phyloP scores from a whole-genome alignment of 306 rosid genomes.

The Glycine latifolia region DNA sequence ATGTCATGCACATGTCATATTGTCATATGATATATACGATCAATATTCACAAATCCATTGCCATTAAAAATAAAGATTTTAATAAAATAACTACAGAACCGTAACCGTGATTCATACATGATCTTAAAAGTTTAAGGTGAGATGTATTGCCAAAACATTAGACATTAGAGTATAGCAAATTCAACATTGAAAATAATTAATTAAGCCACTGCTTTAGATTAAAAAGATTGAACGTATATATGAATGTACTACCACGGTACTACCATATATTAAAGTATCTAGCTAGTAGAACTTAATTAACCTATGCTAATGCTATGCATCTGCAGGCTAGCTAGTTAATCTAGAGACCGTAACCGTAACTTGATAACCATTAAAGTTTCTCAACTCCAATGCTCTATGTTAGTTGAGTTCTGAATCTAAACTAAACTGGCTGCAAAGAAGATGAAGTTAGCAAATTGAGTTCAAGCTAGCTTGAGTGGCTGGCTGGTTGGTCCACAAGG shows the following conservation, averaged over 20 bases:
- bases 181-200: too few relatives aligned
- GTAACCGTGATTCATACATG: too few relatives aligned
- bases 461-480: not conserved
- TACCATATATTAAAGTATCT: not conserved
- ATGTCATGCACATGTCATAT: not conserved
- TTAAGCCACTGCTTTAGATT: not conserved
- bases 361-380: conserved; percentile 39
- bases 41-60: not conserved
- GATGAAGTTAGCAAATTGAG: not conserved
- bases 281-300: not conserved
- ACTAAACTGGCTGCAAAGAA: not conserved
- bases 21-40: too few relatives aligned
- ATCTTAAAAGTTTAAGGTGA: too few relatives aligned
- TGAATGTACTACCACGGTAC: not conserved
- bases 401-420: conserved; percentile 29
- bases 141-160: too few relatives aligned
- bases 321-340: too few relatives aligned
- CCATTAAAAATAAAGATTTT: too few relatives aligned
- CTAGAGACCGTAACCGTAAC: not conserved
- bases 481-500: conserved; percentile 28
- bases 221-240: not conserved
- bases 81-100: too few relatives aligned
- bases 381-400: conserved; percentile 13
- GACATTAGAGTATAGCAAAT: too few relatives aligned
- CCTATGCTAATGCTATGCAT: too few relatives aligned